Evolutionary conservation across 2,329 filamentous ascomycete genomes (phyloP).

Genomic region (Aureobasidium zeae): DNA sequence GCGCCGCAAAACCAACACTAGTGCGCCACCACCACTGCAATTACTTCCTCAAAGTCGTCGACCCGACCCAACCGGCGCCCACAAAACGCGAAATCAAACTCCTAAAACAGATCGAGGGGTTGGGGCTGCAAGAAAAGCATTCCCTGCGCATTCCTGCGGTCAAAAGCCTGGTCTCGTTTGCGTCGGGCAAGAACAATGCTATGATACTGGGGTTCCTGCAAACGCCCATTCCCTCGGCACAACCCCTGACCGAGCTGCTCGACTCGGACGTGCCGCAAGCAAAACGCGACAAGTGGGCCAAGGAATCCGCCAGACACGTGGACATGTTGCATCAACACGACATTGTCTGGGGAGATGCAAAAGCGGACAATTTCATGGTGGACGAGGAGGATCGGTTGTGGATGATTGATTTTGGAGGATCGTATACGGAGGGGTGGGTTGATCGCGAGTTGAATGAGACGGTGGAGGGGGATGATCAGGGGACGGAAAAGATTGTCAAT

Average conservation of each 20-base stretch:
- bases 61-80: constrained; percentile 23
- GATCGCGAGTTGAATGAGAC: constrained; percentile 9
- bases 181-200: constrained; percentile 19
- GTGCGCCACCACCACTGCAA: constrained; percentile 21
- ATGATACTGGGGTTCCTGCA: constrained; percentile 30
- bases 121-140: constrained; percentile 23
- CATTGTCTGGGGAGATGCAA: constrained; percentile 33
- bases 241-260: constrained; percentile 26
- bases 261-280: constrained; percentile 24
- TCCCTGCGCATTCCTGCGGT: constrained; percentile 26
- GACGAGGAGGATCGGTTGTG: constrained; percentile 4
- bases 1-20: constrained; percentile 20
- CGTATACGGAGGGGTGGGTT: constrained; percentile 5
- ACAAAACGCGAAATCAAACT: constrained; percentile 29
- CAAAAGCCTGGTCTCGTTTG: constrained; percentile 23
- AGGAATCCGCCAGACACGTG: constrained; percentile 18
- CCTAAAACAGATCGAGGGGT: constrained; percentile 24
- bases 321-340: constrained; percentile 23
- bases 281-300: constrained; percentile 27
- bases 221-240: constrained; percentile 26
- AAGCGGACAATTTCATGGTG: constrained; percentile 34
- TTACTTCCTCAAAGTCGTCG: constrained; percentile 30
- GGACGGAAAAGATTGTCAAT: constrained; percentile 24
- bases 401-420: constrained; percentile 13
- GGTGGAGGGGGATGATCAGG: constrained; percentile 19